Base-by-base conservation (phyloP, 2,329 filamentous ascomycete species). In the Monosporascus sp. region DNA sequence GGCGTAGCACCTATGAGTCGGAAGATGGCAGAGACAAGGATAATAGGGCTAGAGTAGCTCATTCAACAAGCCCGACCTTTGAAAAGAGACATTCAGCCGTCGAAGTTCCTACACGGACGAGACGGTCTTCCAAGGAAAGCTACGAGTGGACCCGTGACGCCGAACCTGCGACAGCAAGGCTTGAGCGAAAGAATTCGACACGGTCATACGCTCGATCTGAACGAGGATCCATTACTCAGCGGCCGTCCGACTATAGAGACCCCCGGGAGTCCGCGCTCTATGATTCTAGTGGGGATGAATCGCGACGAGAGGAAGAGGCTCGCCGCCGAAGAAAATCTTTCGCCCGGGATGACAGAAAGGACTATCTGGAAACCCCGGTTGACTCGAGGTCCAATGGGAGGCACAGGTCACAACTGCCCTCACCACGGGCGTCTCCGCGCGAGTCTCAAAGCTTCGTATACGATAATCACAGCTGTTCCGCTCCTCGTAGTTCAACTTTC, bases 211-310 rank as follows among this genome's bases (percentile, higher is more conserved):
- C 56, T 38, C 61, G 57, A 35, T 54, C 55, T 37, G 63, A 66
- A 27, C 60, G 59, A 15, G 63, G 65, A 51, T 54, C 58, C 25
- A 11, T 56, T 11, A 58, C 60, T 15, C 63, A 58, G 41, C 54
- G 58, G 15, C 60, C 64, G 20, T 52, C 60, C 2, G 57, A 48
- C 43, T 57, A 59, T 7, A 52, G 52, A 53, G 56, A 61, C 6
- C 60, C 58, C 44, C 58, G 60, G 6, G 53, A 55, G 7, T 58
- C 61, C 2, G 53, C 59, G 17, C 53, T 54, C 8, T 55, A 58
- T 46, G 55, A 64, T 47, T 67, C 65, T 5, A 67, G 63, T n/a
- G 66, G 66, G 39, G 66, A 69, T 18, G 66, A 69, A 17, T 20
- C 53, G n/a, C 53, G 56, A 2, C 55, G 54, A 22, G 58, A 53